Conservation (phyloP, 257 asterid species). For the Scutellaria barbata region DNA sequence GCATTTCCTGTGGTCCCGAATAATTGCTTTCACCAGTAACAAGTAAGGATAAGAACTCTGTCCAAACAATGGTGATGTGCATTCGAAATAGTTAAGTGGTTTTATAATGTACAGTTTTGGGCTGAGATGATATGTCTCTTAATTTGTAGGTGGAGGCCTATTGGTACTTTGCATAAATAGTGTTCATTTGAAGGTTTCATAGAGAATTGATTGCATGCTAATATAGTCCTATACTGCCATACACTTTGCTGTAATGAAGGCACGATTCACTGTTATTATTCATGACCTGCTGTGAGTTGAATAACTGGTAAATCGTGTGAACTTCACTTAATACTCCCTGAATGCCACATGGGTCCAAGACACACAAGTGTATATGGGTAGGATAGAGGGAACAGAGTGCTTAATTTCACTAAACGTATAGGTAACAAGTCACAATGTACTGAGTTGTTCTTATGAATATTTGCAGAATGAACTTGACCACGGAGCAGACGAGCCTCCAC, state of each 20-base stretch:
- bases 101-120: background rate
- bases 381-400: no score
- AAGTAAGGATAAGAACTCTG: background rate
- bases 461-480: constrained; percentile 65
- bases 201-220: no score
- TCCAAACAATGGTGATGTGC: background rate
- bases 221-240: no score
- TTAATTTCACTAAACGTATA: no score
- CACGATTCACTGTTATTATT: background rate
- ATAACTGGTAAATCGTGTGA: background rate
- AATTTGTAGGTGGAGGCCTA: background rate
- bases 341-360: no score
- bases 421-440: no score
- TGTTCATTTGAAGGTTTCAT: background rate
- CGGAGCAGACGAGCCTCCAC: constrained; percentile 60
- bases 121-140: background rate
- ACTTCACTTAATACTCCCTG: background rate
- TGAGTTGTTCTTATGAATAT: background rate
- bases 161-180: background rate
- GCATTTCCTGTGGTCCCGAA: background rate
- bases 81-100: background rate
- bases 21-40: background rate
- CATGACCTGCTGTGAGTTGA: background rate
- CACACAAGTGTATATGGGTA: no score
- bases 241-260: background rate